Evolutionary conservation across 768 basidiomycete genomes (phyloP).

Genomic region (Cubamyces lactineus): DNA sequence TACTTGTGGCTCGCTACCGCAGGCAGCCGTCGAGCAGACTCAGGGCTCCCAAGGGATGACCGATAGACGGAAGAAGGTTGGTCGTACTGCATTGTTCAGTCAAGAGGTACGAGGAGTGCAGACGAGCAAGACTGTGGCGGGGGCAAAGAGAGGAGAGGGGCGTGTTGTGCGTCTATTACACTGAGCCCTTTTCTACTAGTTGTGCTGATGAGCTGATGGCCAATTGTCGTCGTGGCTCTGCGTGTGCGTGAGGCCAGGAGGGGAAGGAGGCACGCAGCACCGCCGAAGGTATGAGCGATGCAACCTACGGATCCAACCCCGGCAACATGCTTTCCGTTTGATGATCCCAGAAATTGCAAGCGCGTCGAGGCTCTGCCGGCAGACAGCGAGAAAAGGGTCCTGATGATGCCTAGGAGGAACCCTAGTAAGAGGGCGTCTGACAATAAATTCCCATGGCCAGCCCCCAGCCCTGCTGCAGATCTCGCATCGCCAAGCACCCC

Average conservation of each 20-base stretch:
- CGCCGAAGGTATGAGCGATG: slow-evolving; percentile 5
- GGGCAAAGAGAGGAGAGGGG: background rate
- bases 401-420: slow-evolving; percentile 4
- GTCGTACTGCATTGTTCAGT: background rate
- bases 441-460: background rate
- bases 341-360: slow-evolving; percentile 4
- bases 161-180: background rate
- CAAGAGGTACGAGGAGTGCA: background rate
- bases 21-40: background rate
- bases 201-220: background rate
- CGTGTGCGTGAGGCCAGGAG: slow-evolving; percentile 5
- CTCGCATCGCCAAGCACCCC: too few relatives aligned
- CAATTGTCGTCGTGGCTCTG: slow-evolving; percentile 3
- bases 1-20: slow-evolving; percentile 7
- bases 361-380: slow-evolving; percentile 17
- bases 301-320: background rate
- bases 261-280: background rate
- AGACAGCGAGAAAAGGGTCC: slow-evolving; percentile 9
- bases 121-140: background rate
- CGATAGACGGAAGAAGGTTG: background rate
- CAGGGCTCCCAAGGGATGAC: background rate
- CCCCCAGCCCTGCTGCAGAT: background rate
- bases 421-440: slow-evolving; percentile 3
- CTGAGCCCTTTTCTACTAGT: slow-evolving; percentile 1
- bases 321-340: slow-evolving; percentile 6